Evolutionary conservation across 1,284 basidiomycete species (phyloP).

Genomic region (Leccinum pallidistipes): DNA sequence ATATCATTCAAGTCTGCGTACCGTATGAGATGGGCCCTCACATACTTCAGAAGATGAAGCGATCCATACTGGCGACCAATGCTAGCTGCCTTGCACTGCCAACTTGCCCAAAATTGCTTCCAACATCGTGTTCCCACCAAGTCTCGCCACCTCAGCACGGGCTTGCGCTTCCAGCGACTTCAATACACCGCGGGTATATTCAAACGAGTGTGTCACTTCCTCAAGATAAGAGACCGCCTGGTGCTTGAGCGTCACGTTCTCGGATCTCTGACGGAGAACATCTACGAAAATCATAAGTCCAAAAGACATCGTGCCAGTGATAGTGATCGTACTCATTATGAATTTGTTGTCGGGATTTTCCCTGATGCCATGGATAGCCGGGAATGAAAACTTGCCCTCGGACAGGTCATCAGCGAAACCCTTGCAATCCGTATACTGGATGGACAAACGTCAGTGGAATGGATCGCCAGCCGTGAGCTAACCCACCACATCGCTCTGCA

Average conservation of each 20-base stretch:
- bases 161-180: conserved; percentile 51
- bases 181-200: conserved; percentile 65
- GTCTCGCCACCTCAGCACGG: conserved; percentile 25
- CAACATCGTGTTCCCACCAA: conserved; percentile 28
- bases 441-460: not conserved
- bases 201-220: conserved; percentile 66
- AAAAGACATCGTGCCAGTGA: not conserved
- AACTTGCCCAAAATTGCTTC: conserved; percentile 27
- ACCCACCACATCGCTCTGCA: conserved; percentile 76
- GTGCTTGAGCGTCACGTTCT: conserved; percentile 72
- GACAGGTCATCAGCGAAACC: conserved; percentile 94
- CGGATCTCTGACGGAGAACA: conserved; percentile 82
- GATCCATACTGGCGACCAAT: not conserved
- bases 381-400: conserved; percentile 97
- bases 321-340: conserved; percentile 68
- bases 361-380: conserved; percentile 86
- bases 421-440: conserved; percentile 85
- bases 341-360: conserved; percentile 70
- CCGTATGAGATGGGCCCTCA: not conserved
- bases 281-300: conserved; percentile 45
- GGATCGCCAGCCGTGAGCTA: not conserved
- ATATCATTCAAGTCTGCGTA: not conserved
- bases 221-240: conserved; percentile 79
- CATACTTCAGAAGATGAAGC: not conserved
- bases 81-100: conserved; percentile 1